Evolutionary conservation across 1,284 basidiomycete genomes (phyloP).

Genomic region (Chondrostereum purpureum): DNA sequence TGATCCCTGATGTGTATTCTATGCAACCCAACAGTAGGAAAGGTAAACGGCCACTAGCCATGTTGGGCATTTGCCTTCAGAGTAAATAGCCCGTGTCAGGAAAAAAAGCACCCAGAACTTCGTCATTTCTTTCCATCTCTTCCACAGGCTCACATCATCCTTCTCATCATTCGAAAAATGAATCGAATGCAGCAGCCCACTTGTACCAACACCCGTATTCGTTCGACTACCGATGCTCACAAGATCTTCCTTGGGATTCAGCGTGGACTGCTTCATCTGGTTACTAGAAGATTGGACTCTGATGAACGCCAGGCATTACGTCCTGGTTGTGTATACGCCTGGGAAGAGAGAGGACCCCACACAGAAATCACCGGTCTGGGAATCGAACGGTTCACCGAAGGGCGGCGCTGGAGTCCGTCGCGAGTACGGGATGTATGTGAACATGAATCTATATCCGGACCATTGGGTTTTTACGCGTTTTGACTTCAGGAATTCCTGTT

Average conservation of each 20-base stretch:
- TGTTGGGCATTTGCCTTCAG: neutral
- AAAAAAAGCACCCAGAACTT: too few species aligned
- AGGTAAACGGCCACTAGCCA: too few species aligned
- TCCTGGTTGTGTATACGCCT: conserved; percentile 75
- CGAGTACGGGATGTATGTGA: conserved; percentile 67
- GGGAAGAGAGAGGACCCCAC: conserved; percentile 76
- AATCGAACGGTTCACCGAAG: conserved; percentile 75
- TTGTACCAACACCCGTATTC: conserved; percentile 62
- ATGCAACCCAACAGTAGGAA: too few species aligned
- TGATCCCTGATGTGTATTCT: too few species aligned
- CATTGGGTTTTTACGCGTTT: conserved; percentile 9
- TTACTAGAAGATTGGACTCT: conserved; percentile 69
- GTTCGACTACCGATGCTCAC: conserved; percentile 71
- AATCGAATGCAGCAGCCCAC: conserved; percentile 60
- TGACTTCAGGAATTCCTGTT: conserved; percentile 66
- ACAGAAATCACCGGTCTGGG: conserved; percentile 71
- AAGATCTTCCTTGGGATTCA: conserved; percentile 74
- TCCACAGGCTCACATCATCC: neutral
- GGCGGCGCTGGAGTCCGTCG: conserved; percentile 71
- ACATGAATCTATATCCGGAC: conserved; percentile 10
- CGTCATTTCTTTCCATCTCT: too few species aligned
- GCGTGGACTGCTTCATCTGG: conserved; percentile 59
- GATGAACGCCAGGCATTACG: conserved; percentile 60
- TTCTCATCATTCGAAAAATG: conserved; percentile 9
- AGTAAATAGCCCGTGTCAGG: neutral